Base-by-base conservation (phyloP, 352 stramenopile species). In the Blastocystis sp. region DNA sequence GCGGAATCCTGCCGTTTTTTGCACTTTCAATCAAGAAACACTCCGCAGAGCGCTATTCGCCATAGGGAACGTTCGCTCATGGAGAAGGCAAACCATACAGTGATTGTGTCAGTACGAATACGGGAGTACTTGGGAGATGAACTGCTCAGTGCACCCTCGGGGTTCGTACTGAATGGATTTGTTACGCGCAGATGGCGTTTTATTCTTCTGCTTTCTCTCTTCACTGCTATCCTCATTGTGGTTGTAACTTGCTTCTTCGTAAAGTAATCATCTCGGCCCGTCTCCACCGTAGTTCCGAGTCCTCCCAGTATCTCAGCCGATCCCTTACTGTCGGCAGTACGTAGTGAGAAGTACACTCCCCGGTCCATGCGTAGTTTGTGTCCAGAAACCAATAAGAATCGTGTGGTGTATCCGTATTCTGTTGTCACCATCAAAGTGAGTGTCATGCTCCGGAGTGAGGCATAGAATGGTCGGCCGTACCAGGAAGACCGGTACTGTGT, bases 401-500 rank as follows among this genome's bases (percentile, higher is more conserved):
- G n/a, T n/a, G 48, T 66, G 7, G 24, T 81, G 9, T 81, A 81
- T 66, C 71, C 71, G 19, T 81, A 66, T 40, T 59, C 3, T 21
- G 71, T 81, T 1, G 43, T 21, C 19, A 64, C 71, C 34, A 52
- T 81, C n/a, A 48, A 81, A 81, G 71, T 81, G n/a, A 19, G 24
- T 17, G 34, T 66, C 14, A 1, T 68, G 43, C 2, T 6, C 9
- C n/a, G 19, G 6, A 2, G 28, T 81, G 21, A 64, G 14, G 21
- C 19, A 1, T 65, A 81, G 71, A 81, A 81, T 64, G 43, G 43
- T 9, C 71, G 71, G 14, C 71, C 71, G 19, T 81, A 81, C 40
- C 71, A 81, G 21, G 71, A 81, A 68, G 71, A 81, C 40, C 71
- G 71, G n/a, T 81, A 66, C 21, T 65, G 42, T 63, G 42, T 43